Conservation (phyloP, 2,329 filamentous ascomycete species). For the Catunica adiposa region DNA sequence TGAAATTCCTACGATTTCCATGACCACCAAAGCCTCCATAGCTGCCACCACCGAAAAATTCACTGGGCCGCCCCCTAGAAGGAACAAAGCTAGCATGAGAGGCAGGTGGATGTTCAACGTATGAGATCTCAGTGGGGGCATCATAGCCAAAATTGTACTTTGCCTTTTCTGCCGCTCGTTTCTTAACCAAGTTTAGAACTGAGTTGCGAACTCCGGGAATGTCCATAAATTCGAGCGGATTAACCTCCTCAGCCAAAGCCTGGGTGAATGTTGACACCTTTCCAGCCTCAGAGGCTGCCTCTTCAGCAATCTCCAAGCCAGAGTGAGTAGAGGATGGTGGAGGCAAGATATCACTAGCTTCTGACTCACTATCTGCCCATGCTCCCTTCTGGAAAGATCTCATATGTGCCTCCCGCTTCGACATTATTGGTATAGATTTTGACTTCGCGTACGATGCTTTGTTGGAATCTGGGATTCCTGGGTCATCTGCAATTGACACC, state of each 20-base stretch:
- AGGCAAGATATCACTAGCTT: neutral
- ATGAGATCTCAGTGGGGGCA: neutral
- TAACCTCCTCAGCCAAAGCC: neutral
- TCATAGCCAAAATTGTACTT: conserved; percentile 2
- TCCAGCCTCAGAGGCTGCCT: too few species aligned
- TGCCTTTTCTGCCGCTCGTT: neutral
- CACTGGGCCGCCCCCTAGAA: neutral
- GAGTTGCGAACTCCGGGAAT: conserved; percentile 1
- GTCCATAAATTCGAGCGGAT: conserved; percentile 7
- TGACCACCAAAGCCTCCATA: neutral
- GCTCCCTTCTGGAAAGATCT: neutral
- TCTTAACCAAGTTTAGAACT: neutral
- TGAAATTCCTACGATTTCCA: neutral
- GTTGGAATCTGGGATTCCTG: too few species aligned
- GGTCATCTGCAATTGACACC: neutral
- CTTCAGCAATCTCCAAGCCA: too few species aligned
- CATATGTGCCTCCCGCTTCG: neutral
- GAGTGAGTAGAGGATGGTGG: neutral
- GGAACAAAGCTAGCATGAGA: neutral
- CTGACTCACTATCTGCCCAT: neutral
- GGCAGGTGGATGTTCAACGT: neutral
- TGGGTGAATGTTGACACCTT: neutral
- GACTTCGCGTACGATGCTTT: too few species aligned
- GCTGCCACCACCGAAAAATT: neutral
- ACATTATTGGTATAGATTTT: neutral